phyloP scores from a whole-genome alignment of 371 early-diverging fungal species.

The Mortierella sp. region DNA sequence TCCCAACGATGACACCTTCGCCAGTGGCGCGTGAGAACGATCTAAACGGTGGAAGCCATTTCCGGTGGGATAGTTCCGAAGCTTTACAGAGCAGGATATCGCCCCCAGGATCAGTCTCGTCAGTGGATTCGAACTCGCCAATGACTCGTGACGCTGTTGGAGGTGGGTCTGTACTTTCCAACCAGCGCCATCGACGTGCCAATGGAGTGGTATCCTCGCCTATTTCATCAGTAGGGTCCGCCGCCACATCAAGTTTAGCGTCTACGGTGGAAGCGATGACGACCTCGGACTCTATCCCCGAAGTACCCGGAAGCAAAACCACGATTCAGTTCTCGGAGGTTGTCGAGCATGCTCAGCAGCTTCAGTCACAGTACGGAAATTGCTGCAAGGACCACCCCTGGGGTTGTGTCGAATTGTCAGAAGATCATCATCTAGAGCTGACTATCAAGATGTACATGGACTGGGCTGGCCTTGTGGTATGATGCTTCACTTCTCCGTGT shows the following conservation, averaged over 20 bases:
- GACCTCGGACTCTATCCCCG: constrained; percentile 3
- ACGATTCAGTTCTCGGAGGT: constrained; percentile 52
- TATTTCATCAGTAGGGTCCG: constrained; percentile 14
- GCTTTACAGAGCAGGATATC: constrained; percentile 21
- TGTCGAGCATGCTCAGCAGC: constrained; percentile 37
- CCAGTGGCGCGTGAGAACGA: constrained; percentile 35
- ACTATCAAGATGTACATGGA: constrained; percentile 56
- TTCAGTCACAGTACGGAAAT: constrained; percentile 40
- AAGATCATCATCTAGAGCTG: constrained; percentile 42
- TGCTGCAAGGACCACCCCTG: constrained; percentile 37
- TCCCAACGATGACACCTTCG: constrained; percentile 22
- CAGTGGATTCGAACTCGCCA: constrained; percentile 32
- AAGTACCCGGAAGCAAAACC: constrained; percentile 11
- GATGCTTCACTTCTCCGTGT: not conserved
- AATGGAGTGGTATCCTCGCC: constrained; percentile 48
- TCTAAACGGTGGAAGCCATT: constrained; percentile 17
- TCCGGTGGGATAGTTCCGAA: constrained; percentile 34
- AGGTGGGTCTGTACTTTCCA: constrained; percentile 6
- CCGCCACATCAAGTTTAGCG: not conserved
- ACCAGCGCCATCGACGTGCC: constrained; percentile 22
- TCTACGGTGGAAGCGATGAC: not conserved
- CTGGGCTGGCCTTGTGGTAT: constrained; percentile 52
- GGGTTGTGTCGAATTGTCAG: constrained; percentile 45
- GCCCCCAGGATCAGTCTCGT: constrained; percentile 27
- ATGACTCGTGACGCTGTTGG: constrained; percentile 9